Evolutionary conservation across 257 asterid species (phyloP), one percentile per base, ranked within the genome.

Genomic region (Petunia axillaris): DNA sequence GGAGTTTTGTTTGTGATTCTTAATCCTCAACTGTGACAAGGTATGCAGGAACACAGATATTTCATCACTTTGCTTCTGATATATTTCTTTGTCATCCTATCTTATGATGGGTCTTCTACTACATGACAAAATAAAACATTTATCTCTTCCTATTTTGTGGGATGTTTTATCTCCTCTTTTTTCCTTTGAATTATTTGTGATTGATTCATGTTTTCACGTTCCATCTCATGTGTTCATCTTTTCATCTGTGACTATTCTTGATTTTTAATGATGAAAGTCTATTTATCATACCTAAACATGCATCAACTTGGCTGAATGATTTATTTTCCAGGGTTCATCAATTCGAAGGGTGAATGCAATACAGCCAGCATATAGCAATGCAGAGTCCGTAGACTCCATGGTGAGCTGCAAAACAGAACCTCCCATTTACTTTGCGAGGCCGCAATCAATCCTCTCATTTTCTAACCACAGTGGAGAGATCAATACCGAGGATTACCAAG

Each of bases 351-450:
- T 84, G 57, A 84, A 79, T 77, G 60, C 85, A n/a, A 80, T 78
- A 86, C 85, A 83, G 79, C 87, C 80, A 83, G 85, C 89, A 40
- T 85, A 87, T 85, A 79, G 90, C 87, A 81, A 83, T 53, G 79
- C 67, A 74, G 80, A 68, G 62, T 86, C 90, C 25, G 81, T 78
- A 1, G 88, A 87, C 60, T 81, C 92, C 8, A 60, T 78, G 71
- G 63, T 84, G 36, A 87, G 89, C 92, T 85, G 89, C 80, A 85
- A 82, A 82, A 89, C 94, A 3, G 90, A 90, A 77, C 85, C 81
- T 46, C 53, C 84, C 65, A 35, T 43, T 14, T 80, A 84, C 76
- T 82, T 79, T 64, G 83, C 87, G 15, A 64, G 80, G 81, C 83
- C 86, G 73, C 86, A 82, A 75, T 82, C 94, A 70, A 73, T 82